A percentile compares a stretch with the other conserved stretches of the same genome.
Evolutionary conservation across 1,284 basidiomycete genomes (phyloP).

Genomic region (Irpex rosettiformis): DNA sequence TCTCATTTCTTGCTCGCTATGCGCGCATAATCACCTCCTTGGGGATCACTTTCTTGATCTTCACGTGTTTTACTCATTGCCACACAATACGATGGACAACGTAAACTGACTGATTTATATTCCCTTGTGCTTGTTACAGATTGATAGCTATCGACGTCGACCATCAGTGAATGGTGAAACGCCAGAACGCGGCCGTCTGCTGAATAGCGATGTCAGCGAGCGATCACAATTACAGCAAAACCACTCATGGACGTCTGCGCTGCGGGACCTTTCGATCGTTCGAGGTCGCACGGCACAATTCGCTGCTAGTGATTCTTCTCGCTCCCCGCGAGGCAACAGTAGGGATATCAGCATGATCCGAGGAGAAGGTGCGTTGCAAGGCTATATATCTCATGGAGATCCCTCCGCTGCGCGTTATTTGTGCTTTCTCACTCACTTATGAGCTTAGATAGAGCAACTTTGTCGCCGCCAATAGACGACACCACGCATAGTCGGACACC

Average conservation of each 20-base stretch:
- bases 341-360: conserved; percentile 18
- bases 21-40: background rate
- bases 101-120: background rate
- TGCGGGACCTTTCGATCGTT: conserved; percentile 12
- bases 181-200: conserved; percentile 3
- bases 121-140: conserved; percentile 25
- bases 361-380: conserved; percentile 11
- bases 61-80: background rate
- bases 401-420: background rate
- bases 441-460: background rate
- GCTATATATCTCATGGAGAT: background rate
- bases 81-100: background rate
- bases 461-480: background rate
- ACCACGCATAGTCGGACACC: conserved; percentile 24
- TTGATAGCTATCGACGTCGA: conserved; percentile 47
- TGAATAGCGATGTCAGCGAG: conserved; percentile 1
- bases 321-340: background rate
- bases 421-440: background rate
- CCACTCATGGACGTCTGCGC: conserved; percentile 12
- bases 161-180: conserved; percentile 18
- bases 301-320: background rate
- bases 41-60: background rate
- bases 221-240: background rate
- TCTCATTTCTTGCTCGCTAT: too few relatives aligned
- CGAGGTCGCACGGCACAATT: conserved; percentile 7